phyloP scores from a whole-genome alignment of 495 filamentous ascomycete species.

The Aspergillus coremiiformis region DNA sequence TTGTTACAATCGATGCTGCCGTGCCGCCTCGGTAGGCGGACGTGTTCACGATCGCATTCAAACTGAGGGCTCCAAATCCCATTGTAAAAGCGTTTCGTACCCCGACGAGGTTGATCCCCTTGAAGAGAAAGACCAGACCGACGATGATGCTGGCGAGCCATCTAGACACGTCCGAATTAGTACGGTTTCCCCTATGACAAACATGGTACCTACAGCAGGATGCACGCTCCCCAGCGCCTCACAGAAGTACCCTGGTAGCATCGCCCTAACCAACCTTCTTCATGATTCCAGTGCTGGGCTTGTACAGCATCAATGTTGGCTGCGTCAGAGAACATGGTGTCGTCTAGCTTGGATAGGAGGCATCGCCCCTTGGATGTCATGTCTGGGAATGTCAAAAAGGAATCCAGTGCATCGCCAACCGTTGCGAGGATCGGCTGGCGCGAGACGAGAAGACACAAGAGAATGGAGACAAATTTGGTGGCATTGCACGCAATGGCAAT shows the following conservation, averaged over 20 bases:
- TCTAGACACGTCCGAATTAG: too few relatives aligned
- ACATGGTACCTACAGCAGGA: too few relatives aligned
- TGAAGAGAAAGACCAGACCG: too few relatives aligned
- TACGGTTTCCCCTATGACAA: too few relatives aligned
- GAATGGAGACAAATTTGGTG: slow-evolving; percentile 13
- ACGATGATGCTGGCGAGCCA: too few relatives aligned
- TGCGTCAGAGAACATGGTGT: not conserved
- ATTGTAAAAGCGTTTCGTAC: not conserved
- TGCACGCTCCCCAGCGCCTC: too few relatives aligned
- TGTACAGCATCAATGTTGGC: not conserved
- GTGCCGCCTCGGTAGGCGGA: too few relatives aligned
- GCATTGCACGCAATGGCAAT: not conserved
- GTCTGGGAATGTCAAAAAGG: slow-evolving; percentile 14
- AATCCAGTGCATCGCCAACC: slow-evolving; percentile 17
- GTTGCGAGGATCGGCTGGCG: slow-evolving; percentile 10
- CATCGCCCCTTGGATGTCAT: not conserved
- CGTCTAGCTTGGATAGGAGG: not conserved
- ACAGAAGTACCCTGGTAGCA: too few relatives aligned
- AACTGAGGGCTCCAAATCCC: not conserved
- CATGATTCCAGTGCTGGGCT: not conserved
- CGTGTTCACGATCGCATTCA: not conserved
- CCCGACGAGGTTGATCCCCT: too few relatives aligned
- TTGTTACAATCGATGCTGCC: not conserved
- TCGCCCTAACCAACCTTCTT: not conserved
- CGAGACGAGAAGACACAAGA: not conserved